phyloP scores from a whole-genome alignment of 2,329 filamentous ascomycete species.

The Monosporascus cannonballus region DNA sequence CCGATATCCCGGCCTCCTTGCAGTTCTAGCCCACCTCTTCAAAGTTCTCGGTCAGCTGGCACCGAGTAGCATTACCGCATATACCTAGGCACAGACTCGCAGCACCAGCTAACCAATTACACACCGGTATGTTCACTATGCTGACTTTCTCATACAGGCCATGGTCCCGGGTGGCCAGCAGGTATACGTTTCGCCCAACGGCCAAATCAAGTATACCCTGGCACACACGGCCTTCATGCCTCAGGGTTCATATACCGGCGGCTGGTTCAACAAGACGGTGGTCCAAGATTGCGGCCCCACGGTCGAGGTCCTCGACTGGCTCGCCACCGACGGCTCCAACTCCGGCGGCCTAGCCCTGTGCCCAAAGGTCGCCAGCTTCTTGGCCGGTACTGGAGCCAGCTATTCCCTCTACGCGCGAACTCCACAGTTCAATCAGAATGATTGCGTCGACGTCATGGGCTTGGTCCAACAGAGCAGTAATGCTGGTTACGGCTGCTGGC shows the following conservation, averaged over 20 bases:
- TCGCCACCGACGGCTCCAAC: slow-evolving; percentile 23
- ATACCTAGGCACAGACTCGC: neutral
- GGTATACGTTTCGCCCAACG: slow-evolving; percentile 50
- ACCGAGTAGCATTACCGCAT: no score
- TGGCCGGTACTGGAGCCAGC: slow-evolving; percentile 15
- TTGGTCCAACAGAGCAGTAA: slow-evolving; percentile 22
- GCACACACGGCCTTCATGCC: slow-evolving; percentile 50
- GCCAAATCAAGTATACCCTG: slow-evolving; percentile 48
- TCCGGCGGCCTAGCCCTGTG: slow-evolving; percentile 21
- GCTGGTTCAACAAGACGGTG: slow-evolving; percentile 35
- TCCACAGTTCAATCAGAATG: slow-evolving; percentile 15
- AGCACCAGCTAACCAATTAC: neutral
- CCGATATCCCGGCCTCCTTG: no score
- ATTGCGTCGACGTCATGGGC: slow-evolving; percentile 29
- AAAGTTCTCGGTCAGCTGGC: no score
- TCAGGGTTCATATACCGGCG: slow-evolving; percentile 40
- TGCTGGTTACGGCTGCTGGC: slow-evolving; percentile 29
- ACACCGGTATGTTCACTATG: neutral
- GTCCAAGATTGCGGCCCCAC: slow-evolving; percentile 17
- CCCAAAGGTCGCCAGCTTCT: slow-evolving; percentile 14
- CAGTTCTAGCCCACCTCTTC: no score
- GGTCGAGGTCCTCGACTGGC: slow-evolving; percentile 19
- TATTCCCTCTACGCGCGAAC: slow-evolving; percentile 23
- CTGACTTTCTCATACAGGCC: slow-evolving; percentile 25
- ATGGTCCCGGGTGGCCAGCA: slow-evolving; percentile 58